Conservation (phyloP, 768 basidiomycete species). For the Sporobolomyces pararoseus region DNA sequence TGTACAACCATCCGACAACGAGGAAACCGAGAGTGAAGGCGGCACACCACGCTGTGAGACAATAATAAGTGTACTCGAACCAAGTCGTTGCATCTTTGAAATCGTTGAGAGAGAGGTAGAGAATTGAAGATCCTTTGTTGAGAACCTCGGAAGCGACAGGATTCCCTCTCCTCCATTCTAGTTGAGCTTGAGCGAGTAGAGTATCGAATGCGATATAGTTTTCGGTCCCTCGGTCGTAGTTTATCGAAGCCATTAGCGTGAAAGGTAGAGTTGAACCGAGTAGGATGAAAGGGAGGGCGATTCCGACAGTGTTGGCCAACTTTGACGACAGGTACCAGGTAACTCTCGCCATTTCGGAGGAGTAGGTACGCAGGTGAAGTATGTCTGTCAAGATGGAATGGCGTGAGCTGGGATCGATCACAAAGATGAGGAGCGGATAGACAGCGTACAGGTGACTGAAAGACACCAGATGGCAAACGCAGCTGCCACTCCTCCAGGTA, state of each 20-base stretch:
- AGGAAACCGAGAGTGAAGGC: not conserved
- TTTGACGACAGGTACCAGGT: not conserved
- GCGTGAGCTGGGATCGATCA: not conserved
- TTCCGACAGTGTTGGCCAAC: not conserved
- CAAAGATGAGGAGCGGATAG: not conserved
- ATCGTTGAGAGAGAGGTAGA: not conserved
- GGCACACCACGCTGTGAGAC: not conserved
- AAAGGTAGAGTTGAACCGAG: not conserved
- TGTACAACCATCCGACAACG: not conserved
- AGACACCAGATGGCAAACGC: not conserved
- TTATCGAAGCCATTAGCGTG: not conserved
- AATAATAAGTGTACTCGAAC: not conserved
- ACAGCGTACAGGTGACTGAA: not conserved
- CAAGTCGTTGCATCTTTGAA: not conserved
- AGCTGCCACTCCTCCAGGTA: constrained; percentile 4
- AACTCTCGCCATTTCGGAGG: not conserved
- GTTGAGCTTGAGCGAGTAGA: not conserved
- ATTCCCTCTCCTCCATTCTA: not conserved
- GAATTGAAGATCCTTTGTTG: not conserved
- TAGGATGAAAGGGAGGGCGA: not conserved
- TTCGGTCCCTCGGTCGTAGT: not conserved
- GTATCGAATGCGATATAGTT: not conserved
- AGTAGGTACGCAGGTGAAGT: constrained; percentile 7
- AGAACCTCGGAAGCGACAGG: not conserved
- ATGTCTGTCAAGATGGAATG: not conserved